Evolutionary conservation across 805 yeast species (phyloP).

Genomic region (Hanseniaspora lindneri): DNA sequence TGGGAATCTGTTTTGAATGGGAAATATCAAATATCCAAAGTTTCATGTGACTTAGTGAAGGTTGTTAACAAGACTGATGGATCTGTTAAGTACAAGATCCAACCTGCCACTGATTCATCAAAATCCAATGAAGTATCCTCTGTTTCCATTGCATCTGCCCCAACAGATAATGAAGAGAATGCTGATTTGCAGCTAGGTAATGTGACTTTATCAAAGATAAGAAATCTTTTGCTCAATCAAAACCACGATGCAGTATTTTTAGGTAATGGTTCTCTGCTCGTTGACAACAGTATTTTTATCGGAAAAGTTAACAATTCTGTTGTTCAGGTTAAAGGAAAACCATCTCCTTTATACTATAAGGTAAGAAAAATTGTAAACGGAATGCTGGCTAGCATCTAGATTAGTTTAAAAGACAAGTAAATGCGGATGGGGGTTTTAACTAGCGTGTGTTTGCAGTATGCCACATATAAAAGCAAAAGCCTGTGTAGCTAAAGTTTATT

Average conservation of each 20-base stretch:
- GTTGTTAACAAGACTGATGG: conserved; percentile 15
- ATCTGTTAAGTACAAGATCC: conserved; percentile 19
- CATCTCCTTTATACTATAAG: conserved; percentile 62
- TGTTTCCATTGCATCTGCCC: conserved; percentile 35
- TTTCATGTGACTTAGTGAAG: conserved; percentile 41
- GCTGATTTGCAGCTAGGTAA: conserved; percentile 54
- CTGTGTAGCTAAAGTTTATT: no score
- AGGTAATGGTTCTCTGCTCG: conserved; percentile 85
- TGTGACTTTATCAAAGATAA: conserved; percentile 67
- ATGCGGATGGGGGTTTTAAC: no score
- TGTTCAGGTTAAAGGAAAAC: conserved; percentile 72
- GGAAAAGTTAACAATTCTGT: conserved; percentile 72
- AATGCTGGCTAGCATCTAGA: conserved; percentile 60
- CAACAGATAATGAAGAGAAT: not conserved
- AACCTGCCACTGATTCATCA: conserved; percentile 26
- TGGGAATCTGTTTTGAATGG: conserved; percentile 85
- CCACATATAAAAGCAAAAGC: no score
- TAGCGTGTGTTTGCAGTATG: no score
- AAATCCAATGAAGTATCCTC: conserved; percentile 18
- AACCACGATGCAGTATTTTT: conserved; percentile 75
- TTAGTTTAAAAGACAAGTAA: no score
- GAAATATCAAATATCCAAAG: conserved; percentile 61
- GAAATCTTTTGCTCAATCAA: conserved; percentile 43
- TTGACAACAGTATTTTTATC: conserved; percentile 64
- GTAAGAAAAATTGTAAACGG: conserved; percentile 60